These are phyloP conservation scores for Fraxinus angustifolia DNA, from an alignment of 305 asterid genomes.

Conservation along the genomic window DNA sequence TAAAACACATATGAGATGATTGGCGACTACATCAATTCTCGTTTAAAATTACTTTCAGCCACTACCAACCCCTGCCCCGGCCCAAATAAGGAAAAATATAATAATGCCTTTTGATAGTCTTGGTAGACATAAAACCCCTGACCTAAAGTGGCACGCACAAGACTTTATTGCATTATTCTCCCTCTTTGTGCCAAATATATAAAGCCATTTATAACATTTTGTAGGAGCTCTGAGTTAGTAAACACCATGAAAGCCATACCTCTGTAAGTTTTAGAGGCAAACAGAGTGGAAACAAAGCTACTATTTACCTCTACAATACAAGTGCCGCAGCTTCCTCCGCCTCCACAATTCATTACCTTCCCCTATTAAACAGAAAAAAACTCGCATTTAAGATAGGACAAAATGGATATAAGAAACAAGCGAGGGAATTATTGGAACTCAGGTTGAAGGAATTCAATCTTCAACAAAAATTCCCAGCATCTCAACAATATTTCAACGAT, in stretches of 20 bases:
- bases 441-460: neutral
- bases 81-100: neutral
- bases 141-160: neutral
- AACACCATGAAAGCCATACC: neutral
- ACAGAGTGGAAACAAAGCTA: neutral
- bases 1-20: neutral
- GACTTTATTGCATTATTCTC: neutral
- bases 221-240: neutral
- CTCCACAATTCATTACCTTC: conserved; percentile 93
- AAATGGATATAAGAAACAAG: neutral
- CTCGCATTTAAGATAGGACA: neutral
- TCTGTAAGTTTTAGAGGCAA: neutral
- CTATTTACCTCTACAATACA: conserved; percentile 78
- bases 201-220: neutral
- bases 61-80: neutral
- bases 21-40: neutral
- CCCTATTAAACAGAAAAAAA: conserved; percentile 41
- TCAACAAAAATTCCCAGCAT: neutral
- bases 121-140: neutral
- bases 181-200: neutral
- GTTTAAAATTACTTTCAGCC: neutral
- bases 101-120: neutral
- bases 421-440: neutral
- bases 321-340: conserved; percentile 90
- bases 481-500: neutral